These are phyloP conservation scores for Solanum etuberosum DNA, from an alignment of 257 asterid species.

Conservation along the genomic window DNA sequence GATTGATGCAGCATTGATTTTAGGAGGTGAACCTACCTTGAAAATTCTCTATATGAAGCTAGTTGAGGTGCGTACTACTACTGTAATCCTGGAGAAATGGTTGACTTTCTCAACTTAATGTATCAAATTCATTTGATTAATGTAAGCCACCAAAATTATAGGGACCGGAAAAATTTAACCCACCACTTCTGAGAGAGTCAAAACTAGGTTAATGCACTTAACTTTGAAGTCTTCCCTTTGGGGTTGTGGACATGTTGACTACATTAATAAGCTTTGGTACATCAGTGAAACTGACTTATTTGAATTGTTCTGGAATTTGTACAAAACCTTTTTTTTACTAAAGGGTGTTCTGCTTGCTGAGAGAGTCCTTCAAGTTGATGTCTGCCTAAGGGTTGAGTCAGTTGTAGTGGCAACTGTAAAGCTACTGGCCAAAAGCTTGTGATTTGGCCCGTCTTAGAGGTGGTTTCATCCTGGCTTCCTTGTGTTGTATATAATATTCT, in stretches of 20 bases:
- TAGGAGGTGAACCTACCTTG: constrained; percentile 88
- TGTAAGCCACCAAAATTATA: neutral
- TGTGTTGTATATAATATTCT: neutral
- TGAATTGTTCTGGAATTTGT: neutral
- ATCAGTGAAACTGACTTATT: neutral
- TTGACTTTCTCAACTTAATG: neutral
- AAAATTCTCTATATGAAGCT: constrained; percentile 82
- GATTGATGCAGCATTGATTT: constrained; percentile 85
- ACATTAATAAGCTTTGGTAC: neutral
- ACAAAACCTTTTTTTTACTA: neutral
- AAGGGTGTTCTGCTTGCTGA: neutral
- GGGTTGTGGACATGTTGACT: neutral
- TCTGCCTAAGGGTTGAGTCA: neutral
- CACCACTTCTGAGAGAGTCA: neutral
- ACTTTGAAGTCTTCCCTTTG: neutral
- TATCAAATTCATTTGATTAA: neutral
- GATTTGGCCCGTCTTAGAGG: neutral
- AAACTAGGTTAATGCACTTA: neutral
- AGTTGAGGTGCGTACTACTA: constrained; percentile 53
- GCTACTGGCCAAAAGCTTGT: neutral
- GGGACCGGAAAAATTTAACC: neutral
- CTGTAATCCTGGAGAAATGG: constrained; percentile 4
- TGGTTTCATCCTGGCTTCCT: neutral
- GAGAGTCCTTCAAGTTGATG: neutral
- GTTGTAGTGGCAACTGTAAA: neutral